These are phyloP conservation scores for Zancudomyces culisetae DNA, from an alignment of 371 early-diverging fungal genomes.

Conservation along the genomic window DNA sequence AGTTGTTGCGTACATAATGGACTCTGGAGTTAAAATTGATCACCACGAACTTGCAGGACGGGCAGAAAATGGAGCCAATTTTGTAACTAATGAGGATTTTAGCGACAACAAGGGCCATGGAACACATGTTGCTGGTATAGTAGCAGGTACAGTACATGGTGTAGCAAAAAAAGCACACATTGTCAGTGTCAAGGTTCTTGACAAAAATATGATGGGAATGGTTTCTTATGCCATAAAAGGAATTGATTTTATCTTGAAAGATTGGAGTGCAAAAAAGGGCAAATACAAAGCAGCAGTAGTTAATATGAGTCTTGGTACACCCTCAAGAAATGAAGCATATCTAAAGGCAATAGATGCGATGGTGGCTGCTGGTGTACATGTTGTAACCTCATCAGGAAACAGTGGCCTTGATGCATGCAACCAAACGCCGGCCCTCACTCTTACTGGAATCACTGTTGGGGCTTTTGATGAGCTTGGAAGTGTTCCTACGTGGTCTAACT, in stretches of 20 bases:
- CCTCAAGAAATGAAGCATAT: conserved; percentile 62
- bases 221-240: conserved; percentile 54
- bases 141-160: conserved; percentile 73
- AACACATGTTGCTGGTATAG: conserved; percentile 91
- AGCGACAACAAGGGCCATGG: conserved; percentile 75
- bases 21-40: conserved; percentile 68
- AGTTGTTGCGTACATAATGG: conserved; percentile 74
- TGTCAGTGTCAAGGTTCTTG: conserved; percentile 84
- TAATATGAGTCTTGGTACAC: conserved; percentile 92
- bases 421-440: conserved; percentile 84
- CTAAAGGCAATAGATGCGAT: conserved; percentile 55
- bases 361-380: conserved; percentile 61
- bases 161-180: conserved; percentile 79
- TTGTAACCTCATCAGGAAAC: conserved; percentile 98
- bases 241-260: conserved; percentile 42
- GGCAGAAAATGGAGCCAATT: conserved; percentile 62
- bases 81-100: conserved; percentile 50
- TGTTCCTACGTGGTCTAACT: conserved; percentile 82
- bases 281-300: conserved; percentile 64
- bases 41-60: conserved; percentile 82
- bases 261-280: conserved; percentile 26
- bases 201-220: conserved; percentile 37
- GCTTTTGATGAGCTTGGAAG: conserved; percentile 65
- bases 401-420: conserved; percentile 87
- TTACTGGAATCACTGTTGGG: conserved; percentile 90